Percentiles rank a stretch among this genome's conserved stretches.
Evolutionary conservation across 2,329 filamentous ascomycete genomes (phyloP).

Genomic region (Cladophialophora immunda): DNA sequence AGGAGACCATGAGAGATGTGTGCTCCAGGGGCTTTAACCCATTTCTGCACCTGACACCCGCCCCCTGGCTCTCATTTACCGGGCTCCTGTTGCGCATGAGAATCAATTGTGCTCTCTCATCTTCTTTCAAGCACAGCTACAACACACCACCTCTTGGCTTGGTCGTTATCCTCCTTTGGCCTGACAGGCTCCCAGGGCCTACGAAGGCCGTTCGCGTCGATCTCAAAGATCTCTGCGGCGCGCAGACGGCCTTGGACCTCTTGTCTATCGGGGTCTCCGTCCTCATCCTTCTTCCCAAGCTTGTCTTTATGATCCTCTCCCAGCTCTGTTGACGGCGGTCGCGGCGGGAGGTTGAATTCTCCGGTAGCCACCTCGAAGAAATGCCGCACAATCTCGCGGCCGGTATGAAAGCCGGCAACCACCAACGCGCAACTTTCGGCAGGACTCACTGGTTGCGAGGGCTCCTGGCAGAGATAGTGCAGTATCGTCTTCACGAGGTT

Average conservation of each 20-base stretch:
- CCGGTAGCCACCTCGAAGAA: constrained; percentile 61
- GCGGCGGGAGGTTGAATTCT: constrained; percentile 10
- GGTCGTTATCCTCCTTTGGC: constrained; percentile 54
- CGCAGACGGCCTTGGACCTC: constrained; percentile 36
- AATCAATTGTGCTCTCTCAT: constrained; percentile 6
- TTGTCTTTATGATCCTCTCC: constrained; percentile 35
- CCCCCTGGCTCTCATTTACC: no score
- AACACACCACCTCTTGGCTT: constrained; percentile 66
- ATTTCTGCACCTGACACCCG: no score
- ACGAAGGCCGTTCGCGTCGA: constrained; percentile 51
- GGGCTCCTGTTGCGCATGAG: no score
- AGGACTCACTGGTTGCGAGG: not conserved
- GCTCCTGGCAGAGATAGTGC: constrained; percentile 52
- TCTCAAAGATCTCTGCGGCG: constrained; percentile 38
- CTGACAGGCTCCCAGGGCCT: constrained; percentile 57
- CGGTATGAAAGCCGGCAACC: constrained; percentile 68
- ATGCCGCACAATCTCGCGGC: constrained; percentile 61
- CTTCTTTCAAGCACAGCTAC: constrained; percentile 53
- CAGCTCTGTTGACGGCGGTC: not conserved
- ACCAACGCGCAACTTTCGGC: constrained; percentile 53
- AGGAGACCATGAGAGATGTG: not conserved
- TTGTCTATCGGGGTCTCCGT: constrained; percentile 21
- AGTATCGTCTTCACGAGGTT: constrained; percentile 64
- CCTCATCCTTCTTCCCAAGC: not conserved
- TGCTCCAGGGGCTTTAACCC: not conserved